Percentiles rank a stretch among this genome's conserved stretches.
Evolutionary conservation across 2,329 filamentous ascomycete genomes (phyloP).

Genomic region (Aspergillaceae sp.): DNA sequence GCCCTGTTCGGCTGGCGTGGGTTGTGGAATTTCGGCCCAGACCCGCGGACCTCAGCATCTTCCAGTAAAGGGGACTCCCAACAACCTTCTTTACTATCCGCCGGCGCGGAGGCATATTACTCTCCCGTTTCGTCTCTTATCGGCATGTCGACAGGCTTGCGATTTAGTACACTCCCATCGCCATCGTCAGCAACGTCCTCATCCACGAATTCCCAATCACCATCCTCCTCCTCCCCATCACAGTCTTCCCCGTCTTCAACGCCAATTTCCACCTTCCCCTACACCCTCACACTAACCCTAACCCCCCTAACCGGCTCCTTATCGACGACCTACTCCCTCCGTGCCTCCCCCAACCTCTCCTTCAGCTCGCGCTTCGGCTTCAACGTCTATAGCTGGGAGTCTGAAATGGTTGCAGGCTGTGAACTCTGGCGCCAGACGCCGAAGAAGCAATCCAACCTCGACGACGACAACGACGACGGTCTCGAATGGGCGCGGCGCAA

Average conservation of each 20-base stretch:
- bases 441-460: slow-evolving; percentile 13
- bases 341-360: slow-evolving; percentile 71
- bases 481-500: slow-evolving; percentile 34
- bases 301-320: slow-evolving; percentile 94
- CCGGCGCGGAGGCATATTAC: slow-evolving; percentile 91
- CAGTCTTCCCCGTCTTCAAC: slow-evolving; percentile 15
- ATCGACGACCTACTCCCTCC: slow-evolving; percentile 83
- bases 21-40: slow-evolving; percentile 86
- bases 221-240: slow-evolving; percentile 13
- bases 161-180: slow-evolving; percentile 77
- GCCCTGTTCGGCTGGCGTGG: slow-evolving; percentile 79
- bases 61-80: slow-evolving; percentile 38
- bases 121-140: slow-evolving; percentile 89
- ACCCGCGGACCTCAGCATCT: slow-evolving; percentile 30
- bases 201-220: slow-evolving; percentile 1
- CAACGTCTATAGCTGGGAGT: slow-evolving; percentile 97
- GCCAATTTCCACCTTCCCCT: slow-evolving; percentile 64
- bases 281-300: slow-evolving; percentile 85
- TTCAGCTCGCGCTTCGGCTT: slow-evolving; percentile 91
- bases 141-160: slow-evolving; percentile 76
- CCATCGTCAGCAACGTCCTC: slow-evolving; percentile 11
- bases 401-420: slow-evolving; percentile 80
- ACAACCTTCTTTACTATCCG: slow-evolving; percentile 72
- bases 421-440: slow-evolving; percentile 71
- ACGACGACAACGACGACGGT: slow-evolving; percentile 32